Evolutionary conservation across 768 basidiomycete species (phyloP).

Genomic region (Trametes villosa): DNA sequence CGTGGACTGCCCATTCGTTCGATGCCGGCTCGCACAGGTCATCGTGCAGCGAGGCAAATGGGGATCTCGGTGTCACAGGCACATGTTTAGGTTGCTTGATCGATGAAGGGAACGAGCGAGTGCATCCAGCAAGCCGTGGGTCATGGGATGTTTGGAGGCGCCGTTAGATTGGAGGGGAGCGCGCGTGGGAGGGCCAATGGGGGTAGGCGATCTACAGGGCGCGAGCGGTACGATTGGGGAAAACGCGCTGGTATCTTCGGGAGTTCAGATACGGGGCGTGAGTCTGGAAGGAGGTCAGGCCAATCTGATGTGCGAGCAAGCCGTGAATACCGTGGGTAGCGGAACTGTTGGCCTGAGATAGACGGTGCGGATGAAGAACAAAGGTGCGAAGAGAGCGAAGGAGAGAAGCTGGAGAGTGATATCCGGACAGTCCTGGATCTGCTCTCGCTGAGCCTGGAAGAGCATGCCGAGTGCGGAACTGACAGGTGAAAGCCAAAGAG

Average conservation of each 20-base stretch:
- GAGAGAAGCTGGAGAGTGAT: neutral
- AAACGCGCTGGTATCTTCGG: slow-evolving; percentile 6
- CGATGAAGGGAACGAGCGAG: neutral
- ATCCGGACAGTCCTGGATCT: neutral
- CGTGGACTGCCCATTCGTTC: neutral
- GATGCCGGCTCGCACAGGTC: neutral
- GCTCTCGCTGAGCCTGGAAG: slow-evolving; percentile 10
- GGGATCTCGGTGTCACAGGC: slow-evolving; percentile 14
- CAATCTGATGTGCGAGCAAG: slow-evolving; percentile 1
- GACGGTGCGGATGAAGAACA: slow-evolving; percentile 1
- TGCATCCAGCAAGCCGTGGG: neutral
- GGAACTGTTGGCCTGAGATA: neutral
- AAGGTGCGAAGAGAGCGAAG: neutral
- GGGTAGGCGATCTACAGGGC: neutral
- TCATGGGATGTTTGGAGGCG: neutral
- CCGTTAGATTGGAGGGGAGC: neutral
- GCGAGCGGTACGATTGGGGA: neutral
- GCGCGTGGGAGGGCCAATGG: neutral
- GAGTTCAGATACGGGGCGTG: neutral
- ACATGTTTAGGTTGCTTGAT: neutral
- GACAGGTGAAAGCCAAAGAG: neutral
- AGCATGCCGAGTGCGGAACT: neutral
- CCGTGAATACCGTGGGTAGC: slow-evolving; percentile 16
- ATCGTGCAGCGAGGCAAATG: slow-evolving; percentile 1
- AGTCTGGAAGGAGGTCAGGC: neutral